Percentiles rank a stretch among this genome's conserved stretches.
phyloP scores from a whole-genome alignment of 2,329 filamentous ascomycete species.

The Biscogniauxia sp. region DNA sequence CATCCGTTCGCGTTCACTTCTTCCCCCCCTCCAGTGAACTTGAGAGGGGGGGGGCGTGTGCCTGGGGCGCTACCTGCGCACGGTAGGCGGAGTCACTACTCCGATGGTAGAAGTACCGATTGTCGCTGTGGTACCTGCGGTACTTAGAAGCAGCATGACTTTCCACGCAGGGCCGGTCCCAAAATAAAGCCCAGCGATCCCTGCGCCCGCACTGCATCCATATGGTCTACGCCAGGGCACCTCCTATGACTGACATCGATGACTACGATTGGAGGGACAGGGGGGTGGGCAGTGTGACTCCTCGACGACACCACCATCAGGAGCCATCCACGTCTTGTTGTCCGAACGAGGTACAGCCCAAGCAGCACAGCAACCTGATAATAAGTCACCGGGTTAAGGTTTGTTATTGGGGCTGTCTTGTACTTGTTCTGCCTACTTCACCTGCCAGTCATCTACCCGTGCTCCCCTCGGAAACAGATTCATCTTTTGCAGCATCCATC shows the following conservation, averaged over 20 bases:
- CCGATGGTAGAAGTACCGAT: conserved; percentile 21
- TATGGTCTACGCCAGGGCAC: conserved; percentile 17
- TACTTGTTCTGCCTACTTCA: not conserved
- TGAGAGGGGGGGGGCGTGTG: not conserved
- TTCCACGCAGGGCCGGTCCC: conserved; percentile 23
- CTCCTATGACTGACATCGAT: conserved; percentile 26
- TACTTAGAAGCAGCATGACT: conserved; percentile 16
- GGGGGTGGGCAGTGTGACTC: conserved; percentile 28
- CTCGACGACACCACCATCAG: conserved; percentile 30
- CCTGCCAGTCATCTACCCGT: not conserved
- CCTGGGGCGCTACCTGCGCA: not conserved
- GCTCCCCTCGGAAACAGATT: not conserved
- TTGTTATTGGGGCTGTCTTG: not conserved
- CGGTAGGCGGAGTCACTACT: conserved; percentile 17
- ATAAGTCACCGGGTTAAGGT: conserved; percentile 16
- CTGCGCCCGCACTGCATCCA: conserved; percentile 27
- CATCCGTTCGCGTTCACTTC: not conserved
- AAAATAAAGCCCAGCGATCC: conserved; percentile 27
- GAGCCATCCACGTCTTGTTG: conserved; percentile 29
- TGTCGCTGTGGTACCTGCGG: conserved; percentile 18
- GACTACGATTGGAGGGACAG: conserved; percentile 23
- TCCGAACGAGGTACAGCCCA: conserved; percentile 25
- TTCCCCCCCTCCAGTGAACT: not conserved
- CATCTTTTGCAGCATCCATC: not conserved
- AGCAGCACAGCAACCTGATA: conserved; percentile 12